phyloP scores from a whole-genome alignment of 2,329 filamentous ascomycete genomes.

The Apiospora kogelbergensis region DNA sequence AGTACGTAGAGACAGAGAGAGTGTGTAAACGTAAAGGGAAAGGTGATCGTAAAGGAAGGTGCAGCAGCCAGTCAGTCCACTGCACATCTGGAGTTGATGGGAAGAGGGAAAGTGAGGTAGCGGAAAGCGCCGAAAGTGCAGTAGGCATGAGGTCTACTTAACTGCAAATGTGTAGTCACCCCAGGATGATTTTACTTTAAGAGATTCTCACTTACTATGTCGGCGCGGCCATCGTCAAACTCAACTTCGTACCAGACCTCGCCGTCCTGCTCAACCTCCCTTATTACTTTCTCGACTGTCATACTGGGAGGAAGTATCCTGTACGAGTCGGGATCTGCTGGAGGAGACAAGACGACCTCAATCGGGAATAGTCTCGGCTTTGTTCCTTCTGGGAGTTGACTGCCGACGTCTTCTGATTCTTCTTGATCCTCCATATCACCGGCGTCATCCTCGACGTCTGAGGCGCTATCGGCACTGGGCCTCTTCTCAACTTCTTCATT shows the following conservation, averaged over 20 bases:
- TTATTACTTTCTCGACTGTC: conserved; percentile 37
- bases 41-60: no score
- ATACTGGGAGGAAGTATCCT: conserved; percentile 32
- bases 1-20: background rate
- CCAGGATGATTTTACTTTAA: conserved; percentile 12
- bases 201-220: conserved; percentile 41
- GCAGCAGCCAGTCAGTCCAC: background rate
- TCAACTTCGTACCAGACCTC: conserved; percentile 38
- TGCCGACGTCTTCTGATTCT: background rate
- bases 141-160: background rate
- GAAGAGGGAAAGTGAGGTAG: background rate
- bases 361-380: conserved; percentile 22
- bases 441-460: background rate
- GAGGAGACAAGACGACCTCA: conserved; percentile 29
- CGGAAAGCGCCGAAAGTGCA: background rate
- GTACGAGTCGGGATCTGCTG: conserved; percentile 25
- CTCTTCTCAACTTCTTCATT: background rate
- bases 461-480: background rate
- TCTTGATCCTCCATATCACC: background rate
- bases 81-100: background rate
- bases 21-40: no score
- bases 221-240: conserved; percentile 46
- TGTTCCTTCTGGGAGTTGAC: background rate
- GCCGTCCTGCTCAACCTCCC: conserved; percentile 25
- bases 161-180: background rate